Conservation (phyloP, 2,329 filamentous ascomycete genomes). For the Exophiala aquamarina region DNA sequence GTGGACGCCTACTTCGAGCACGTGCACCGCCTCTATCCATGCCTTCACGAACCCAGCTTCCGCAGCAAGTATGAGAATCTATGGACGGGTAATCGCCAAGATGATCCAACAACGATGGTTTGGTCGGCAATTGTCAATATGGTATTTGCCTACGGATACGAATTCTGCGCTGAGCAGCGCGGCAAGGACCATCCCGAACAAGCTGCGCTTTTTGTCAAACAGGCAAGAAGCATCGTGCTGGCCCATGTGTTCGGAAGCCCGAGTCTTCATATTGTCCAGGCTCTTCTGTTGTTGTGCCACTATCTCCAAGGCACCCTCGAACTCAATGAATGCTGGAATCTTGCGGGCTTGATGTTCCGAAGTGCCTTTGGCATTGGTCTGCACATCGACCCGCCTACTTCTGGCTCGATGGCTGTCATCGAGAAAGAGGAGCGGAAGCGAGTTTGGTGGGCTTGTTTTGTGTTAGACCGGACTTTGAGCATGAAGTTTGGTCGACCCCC, state of each 20-base stretch:
- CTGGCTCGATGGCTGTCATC: background rate
- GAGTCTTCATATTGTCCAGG: constrained; percentile 7
- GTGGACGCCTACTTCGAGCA: constrained; percentile 10
- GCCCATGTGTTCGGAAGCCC: constrained; percentile 4
- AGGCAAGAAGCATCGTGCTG: constrained; percentile 4
- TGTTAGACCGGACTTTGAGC: constrained; percentile 9
- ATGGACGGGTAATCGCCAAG: constrained; percentile 1
- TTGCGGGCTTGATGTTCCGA: constrained; percentile 2
- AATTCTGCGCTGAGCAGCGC: background rate
- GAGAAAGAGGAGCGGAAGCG: constrained; percentile 9
- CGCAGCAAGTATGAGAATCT: constrained; percentile 5
- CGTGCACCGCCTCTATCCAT: constrained; percentile 5
- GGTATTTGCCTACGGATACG: constrained; percentile 7
- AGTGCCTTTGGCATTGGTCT: constrained; percentile 5
- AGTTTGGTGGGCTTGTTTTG: constrained; percentile 13
- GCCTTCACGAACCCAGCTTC: constrained; percentile 7
- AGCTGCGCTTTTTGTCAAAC: constrained; percentile 1
- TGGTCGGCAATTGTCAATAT: constrained; percentile 7
- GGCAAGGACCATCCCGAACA: background rate
- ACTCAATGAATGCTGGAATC: constrained; percentile 14
- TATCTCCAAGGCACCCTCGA: constrained; percentile 12
- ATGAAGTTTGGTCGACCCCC: constrained; percentile 11
- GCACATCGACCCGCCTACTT: constrained; percentile 4
- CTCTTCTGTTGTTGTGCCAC: constrained; percentile 14
- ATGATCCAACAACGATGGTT: background rate